These are phyloP conservation scores for Tetrapisispora taiwanensis DNA, from an alignment of 805 yeast genomes.

Conservation along the genomic window DNA sequence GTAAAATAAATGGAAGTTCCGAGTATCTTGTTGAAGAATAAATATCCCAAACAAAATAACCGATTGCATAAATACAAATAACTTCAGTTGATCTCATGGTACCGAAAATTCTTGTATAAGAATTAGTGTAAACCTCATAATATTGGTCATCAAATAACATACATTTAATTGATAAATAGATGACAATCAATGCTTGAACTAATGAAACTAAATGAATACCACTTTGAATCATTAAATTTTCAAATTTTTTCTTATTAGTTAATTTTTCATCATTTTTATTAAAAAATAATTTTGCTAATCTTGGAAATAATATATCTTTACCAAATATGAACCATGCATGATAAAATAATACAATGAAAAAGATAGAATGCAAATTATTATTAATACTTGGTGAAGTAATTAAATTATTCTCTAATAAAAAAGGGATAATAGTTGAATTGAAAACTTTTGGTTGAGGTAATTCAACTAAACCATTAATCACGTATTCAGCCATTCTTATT, in stretches of 20 bases:
- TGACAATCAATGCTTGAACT: slow-evolving; percentile 65
- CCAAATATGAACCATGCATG: slow-evolving; percentile 23
- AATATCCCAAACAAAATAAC: slow-evolving; percentile 83
- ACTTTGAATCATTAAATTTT: slow-evolving; percentile 19
- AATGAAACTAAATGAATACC: slow-evolving; percentile 67
- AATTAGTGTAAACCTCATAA: slow-evolving; percentile 10
- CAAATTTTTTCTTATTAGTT: slow-evolving; percentile 7
- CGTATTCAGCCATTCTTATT: background rate
- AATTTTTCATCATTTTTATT: background rate
- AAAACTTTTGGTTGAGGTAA: slow-evolving; percentile 14
- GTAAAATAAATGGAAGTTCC: slow-evolving; percentile 57
- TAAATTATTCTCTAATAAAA: slow-evolving; percentile 6
- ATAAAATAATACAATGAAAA: slow-evolving; percentile 24
- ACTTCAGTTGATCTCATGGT: slow-evolving; percentile 18
- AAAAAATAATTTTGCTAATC: background rate
- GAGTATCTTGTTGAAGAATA: slow-evolving; percentile 51
- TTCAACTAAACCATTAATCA: slow-evolving; percentile 10
- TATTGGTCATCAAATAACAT: slow-evolving; percentile 6
- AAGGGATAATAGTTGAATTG: slow-evolving; percentile 10
- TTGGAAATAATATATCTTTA: slow-evolving; percentile 22
- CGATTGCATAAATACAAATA: slow-evolving; percentile 39
- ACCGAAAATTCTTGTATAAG: slow-evolving; percentile 21
- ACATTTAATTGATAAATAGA: slow-evolving; percentile 31
- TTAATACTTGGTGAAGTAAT: slow-evolving; percentile 17
- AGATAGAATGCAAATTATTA: slow-evolving; percentile 22